These are phyloP conservation scores for Kalmusia sp. DNA, from an alignment of 2,329 filamentous ascomycete species.

Conservation along the genomic window DNA sequence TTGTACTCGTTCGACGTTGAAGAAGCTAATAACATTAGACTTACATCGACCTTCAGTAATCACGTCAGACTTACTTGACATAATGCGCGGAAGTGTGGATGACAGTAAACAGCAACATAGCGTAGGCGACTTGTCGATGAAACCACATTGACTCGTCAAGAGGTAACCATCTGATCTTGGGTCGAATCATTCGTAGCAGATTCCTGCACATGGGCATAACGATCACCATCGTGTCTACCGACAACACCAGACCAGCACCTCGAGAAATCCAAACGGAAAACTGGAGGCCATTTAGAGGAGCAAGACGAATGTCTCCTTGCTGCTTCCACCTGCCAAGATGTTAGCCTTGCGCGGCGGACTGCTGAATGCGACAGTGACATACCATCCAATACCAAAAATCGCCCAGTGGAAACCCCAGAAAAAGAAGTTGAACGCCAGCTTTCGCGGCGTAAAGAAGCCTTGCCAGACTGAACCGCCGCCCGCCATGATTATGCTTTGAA, in stretches of 20 bases:
- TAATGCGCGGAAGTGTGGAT: conserved; percentile 85
- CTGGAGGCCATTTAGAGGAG: conserved; percentile 77
- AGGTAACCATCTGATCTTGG: conserved; percentile 85
- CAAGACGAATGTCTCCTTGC: conserved; percentile 69
- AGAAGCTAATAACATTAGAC: conserved; percentile 72
- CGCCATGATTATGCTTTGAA: conserved; percentile 18
- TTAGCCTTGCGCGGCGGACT: conserved; percentile 25
- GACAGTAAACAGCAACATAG: conserved; percentile 81
- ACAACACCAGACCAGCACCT: conserved; percentile 86
- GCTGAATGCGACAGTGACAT: conserved; percentile 42
- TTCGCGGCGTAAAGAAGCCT: conserved; percentile 65
- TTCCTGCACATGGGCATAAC: conserved; percentile 95
- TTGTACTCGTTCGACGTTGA: conserved; percentile 87
- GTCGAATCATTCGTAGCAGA: conserved; percentile 81
- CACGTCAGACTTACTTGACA: conserved; percentile 73
- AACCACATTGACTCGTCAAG: conserved; percentile 98
- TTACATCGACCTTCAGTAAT: background rate
- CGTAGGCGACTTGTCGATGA: conserved; percentile 91
- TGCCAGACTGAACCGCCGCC: conserved; percentile 11
- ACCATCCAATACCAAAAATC: conserved; percentile 89
- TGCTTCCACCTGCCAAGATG: conserved; percentile 76
- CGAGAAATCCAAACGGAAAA: conserved; percentile 97
- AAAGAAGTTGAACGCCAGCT: conserved; percentile 79
- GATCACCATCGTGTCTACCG: conserved; percentile 85
- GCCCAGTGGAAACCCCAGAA: conserved; percentile 82